These are phyloP conservation scores for Zelonia costaricensis DNA, from an alignment of 208 protist genomes.

Conservation along the genomic window DNA sequence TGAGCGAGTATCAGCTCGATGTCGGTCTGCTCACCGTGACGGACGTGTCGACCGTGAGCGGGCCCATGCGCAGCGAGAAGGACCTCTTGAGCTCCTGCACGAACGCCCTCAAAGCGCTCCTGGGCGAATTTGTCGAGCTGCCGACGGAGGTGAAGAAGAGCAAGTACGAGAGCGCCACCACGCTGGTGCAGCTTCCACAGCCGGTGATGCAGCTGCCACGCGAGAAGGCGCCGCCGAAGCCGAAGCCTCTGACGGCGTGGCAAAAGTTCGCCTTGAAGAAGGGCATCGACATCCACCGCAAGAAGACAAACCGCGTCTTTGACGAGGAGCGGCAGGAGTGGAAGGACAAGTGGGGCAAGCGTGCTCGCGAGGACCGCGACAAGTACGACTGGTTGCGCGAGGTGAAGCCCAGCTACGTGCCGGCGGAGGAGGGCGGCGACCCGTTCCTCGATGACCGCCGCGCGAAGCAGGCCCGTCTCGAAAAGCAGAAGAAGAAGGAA, in stretches of 20 bases:
- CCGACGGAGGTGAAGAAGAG: slow-evolving; percentile 74
- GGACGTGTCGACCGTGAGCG: slow-evolving; percentile 79
- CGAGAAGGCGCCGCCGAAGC: slow-evolving; percentile 90
- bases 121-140: slow-evolving; percentile 69
- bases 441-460: slow-evolving; percentile 91
- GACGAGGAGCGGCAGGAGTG: slow-evolving; percentile 90
- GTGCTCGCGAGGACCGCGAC: slow-evolving; percentile 85
- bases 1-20: slow-evolving; percentile 83
- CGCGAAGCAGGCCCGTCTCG: slow-evolving; percentile 82
- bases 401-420: slow-evolving; percentile 86
- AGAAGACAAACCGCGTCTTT: slow-evolving; percentile 89
- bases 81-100: slow-evolving; percentile 70
- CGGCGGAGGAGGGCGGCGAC: slow-evolving; percentile 88
- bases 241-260: slow-evolving; percentile 91
- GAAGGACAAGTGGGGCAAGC: slow-evolving; percentile 94
- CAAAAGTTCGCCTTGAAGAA: slow-evolving; percentile 94
- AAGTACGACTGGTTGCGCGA: slow-evolving; percentile 93
- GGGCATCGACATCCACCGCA: slow-evolving; percentile 89
- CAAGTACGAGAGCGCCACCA: slow-evolving; percentile 73
- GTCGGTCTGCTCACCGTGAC: slow-evolving; percentile 80
- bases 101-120: slow-evolving; percentile 63
- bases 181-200: slow-evolving; percentile 79
- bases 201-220: slow-evolving; percentile 86
- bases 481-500: slow-evolving; percentile 91
- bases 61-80: slow-evolving; percentile 77